Base-by-base conservation (phyloP, 1,284 basidiomycete species). In the Agroathelia rolfsii region DNA sequence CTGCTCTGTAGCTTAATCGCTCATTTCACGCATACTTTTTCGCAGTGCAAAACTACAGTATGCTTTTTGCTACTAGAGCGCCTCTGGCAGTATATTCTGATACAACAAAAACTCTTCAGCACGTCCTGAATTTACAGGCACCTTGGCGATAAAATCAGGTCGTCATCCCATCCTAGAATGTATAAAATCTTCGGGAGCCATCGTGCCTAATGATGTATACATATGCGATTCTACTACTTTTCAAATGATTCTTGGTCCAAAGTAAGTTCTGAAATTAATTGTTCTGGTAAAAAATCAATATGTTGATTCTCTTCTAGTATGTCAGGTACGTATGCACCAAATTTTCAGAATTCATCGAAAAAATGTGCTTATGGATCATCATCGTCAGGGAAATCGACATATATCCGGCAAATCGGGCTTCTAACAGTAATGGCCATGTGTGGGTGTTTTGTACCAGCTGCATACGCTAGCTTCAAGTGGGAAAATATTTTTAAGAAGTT, bases 391-490 rank as follows among this genome's bases (percentile, higher is more conserved):
- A 97, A 97, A 57, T 94, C 85, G 50, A 96, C 92, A 0, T 93
- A 92, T 48, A 62, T 97, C 7, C 72, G 79, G 12, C 90, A 95
- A 51, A 72, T 90, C 18, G 93, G 82, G 0, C 63, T 96, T 2
- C 59, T 96, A 28, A 69, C 75, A 0, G 64, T 94, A 12, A 82
- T 94, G 72, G 88, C 87, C 0, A 80, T 88, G 75, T 74, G 77
- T 40, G 90, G 92, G 0, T 88, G 80, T 54, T 93, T 88, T 51
- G 82, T 96, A 1, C 88, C 93, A 0, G 89, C 87, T 0, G 82
- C 88, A 50, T 92, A 89, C 50, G 89, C 85, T 6, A 86, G 78
- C 45, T 84, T 93, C 49, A n/a, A n/a, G n/a, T n/a, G 65, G 73
- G 84, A 76, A 31, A 20, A 56, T 41, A 13, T 30, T 25, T 27